Conservation (phyloP, 176 grass and related monocot genomes). For the Hordeum vulgare region MorexV3_pseudomolecules_assembly NC_058521.1:111552888-111553387, state of each 20-base stretch:
- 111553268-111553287: not conserved
- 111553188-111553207: not conserved
- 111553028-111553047: slow-evolving; percentile 57
- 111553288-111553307: not conserved
- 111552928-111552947: slow-evolving; percentile 61
- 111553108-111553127: not conserved
- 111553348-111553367: not conserved
- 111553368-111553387: not conserved
- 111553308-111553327: too few relatives aligned
- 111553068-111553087: not conserved
- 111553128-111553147: too few relatives aligned
- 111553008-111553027: slow-evolving; percentile 59
- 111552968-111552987: slow-evolving; percentile 37
- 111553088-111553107: not conserved
- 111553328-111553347: not conserved
- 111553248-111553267: not conserved
- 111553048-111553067: slow-evolving; percentile 32
- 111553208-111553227: not conserved
- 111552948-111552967: slow-evolving; percentile 45
- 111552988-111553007: slow-evolving; percentile 48
- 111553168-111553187: not conserved
- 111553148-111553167: too few relatives aligned
- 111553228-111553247: not conserved
- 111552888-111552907: slow-evolving; percentile 55
- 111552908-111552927: slow-evolving; percentile 63